Conservation (phyloP, 495 filamentous ascomycete species). For the Cryomyces minteri region DNA sequence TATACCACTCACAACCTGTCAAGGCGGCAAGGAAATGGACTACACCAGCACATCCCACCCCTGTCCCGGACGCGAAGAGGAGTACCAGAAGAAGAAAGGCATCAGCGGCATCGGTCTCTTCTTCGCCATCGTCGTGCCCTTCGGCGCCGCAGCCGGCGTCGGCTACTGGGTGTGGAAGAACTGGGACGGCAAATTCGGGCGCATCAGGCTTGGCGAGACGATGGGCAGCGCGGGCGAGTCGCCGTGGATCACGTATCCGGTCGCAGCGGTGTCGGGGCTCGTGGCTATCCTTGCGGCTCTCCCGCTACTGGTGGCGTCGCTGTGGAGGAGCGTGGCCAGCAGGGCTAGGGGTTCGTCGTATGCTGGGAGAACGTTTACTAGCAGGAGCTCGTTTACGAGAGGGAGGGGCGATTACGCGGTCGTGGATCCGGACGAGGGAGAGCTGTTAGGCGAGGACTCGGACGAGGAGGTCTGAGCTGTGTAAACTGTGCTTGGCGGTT, state of each 20-base stretch:
- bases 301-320: conserved; percentile 45
- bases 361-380: conserved; percentile 46
- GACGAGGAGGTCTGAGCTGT: conserved; percentile 50
- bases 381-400: conserved; percentile 66
- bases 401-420: conserved; percentile 68
- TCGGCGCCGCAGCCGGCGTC: conserved; percentile 43
- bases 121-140: conserved; percentile 60
- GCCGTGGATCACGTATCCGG: conserved; percentile 56
- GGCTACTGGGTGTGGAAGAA: conserved; percentile 78
- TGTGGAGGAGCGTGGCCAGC: conserved; percentile 42
- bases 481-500: too few species aligned
- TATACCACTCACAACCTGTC: conserved; percentile 73
- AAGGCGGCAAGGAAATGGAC: conserved; percentile 54
- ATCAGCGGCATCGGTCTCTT: conserved; percentile 62
- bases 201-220: conserved; percentile 64
- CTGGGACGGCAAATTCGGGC: conserved; percentile 80
- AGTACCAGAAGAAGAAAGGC: conserved; percentile 55
- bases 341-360: conserved; percentile 18
- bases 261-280: conserved; percentile 57
- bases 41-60: conserved; percentile 32
- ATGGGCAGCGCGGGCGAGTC: conserved; percentile 31
- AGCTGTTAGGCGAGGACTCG: conserved; percentile 79
- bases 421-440: conserved; percentile 84
- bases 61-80: conserved; percentile 60
- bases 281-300: conserved; percentile 58